These are phyloP conservation scores for Penicillium polonicum DNA, from an alignment of 2,329 filamentous ascomycete genomes.

Conservation along the genomic window DNA sequence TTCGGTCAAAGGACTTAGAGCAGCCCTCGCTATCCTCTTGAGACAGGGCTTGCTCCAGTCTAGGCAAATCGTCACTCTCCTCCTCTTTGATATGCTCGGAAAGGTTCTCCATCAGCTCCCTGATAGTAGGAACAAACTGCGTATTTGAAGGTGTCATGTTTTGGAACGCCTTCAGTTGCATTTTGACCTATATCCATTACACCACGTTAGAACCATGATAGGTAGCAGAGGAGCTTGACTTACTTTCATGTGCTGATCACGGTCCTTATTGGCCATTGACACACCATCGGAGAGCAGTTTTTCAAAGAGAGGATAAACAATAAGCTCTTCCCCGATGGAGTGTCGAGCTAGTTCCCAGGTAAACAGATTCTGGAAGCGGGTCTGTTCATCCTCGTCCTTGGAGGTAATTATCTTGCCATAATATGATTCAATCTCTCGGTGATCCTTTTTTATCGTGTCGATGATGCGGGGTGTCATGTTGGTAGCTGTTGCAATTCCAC, in stretches of 20 bases:
- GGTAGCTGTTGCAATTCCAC: slow-evolving; percentile 1
- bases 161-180: slow-evolving; percentile 51
- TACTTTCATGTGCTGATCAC: slow-evolving; percentile 43
- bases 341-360: slow-evolving; percentile 53
- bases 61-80: slow-evolving; percentile 49
- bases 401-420: slow-evolving; percentile 44
- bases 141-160: slow-evolving; percentile 39
- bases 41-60: slow-evolving; percentile 45
- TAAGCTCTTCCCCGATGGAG: slow-evolving; percentile 50
- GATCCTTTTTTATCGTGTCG: slow-evolving; percentile 41
- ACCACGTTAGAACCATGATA: neutral
- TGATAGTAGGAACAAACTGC: slow-evolving; percentile 44
- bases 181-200: slow-evolving; percentile 46
- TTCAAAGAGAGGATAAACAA: slow-evolving; percentile 55
- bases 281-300: slow-evolving; percentile 46
- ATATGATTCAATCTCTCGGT: slow-evolving; percentile 41
- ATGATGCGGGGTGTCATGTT: slow-evolving; percentile 19
- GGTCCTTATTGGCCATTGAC: slow-evolving; percentile 48
- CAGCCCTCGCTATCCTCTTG: slow-evolving; percentile 33
- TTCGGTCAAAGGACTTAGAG: slow-evolving; percentile 48
- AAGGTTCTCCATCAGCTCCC: slow-evolving; percentile 44
- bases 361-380: slow-evolving; percentile 49
- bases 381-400: slow-evolving; percentile 33
- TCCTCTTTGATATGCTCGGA: slow-evolving; percentile 51
- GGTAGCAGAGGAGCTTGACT: neutral